A percentile compares a stretch with the other conserved stretches of the same genome.
Evolutionary conservation across 176 grass and related monocot species (phyloP).

Genomic region (Raddia distichophylla): DNA sequence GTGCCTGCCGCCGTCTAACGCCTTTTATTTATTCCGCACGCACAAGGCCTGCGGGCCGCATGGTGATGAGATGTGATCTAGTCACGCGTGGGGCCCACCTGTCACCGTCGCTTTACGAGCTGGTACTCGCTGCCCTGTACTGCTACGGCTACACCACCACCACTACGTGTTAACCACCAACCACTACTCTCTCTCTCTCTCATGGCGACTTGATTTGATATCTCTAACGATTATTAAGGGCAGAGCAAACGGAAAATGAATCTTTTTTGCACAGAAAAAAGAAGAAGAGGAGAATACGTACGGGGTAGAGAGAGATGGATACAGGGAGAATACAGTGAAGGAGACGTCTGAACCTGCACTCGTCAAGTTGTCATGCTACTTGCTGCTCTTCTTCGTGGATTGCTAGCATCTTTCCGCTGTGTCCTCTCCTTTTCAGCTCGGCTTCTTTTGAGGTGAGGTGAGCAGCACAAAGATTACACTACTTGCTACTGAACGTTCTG

Average conservation of each 20-base stretch:
- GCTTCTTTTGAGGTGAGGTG: conserved; percentile 34
- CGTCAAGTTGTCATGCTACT: neutral
- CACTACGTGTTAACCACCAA: conserved; percentile 44
- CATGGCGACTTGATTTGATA: too few relatives aligned
- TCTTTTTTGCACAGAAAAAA: too few relatives aligned
- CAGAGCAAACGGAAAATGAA: too few relatives aligned
- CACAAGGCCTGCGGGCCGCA: conserved; percentile 35
- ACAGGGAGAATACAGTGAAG: too few relatives aligned
- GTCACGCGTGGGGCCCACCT: conserved; percentile 40
- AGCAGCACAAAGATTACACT: conserved; percentile 7
- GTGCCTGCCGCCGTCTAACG: neutral
- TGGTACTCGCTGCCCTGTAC: neutral
- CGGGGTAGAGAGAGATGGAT: too few relatives aligned
- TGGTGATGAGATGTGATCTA: conserved; percentile 34
- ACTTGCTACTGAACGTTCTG: neutral
- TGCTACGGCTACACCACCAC: neutral
- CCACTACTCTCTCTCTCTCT: too few relatives aligned
- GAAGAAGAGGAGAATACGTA: too few relatives aligned
- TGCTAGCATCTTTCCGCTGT: conserved; percentile 26
- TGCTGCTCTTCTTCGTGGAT: neutral
- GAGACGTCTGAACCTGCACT: too few relatives aligned
- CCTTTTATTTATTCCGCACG: conserved; percentile 31
- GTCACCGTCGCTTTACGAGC: neutral
- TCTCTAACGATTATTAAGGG: neutral
- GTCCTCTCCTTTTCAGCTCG: conserved; percentile 11